These are phyloP conservation scores for Hevea brasiliensis DNA, from an alignment of 345 rosid genomes.

Conservation along the genomic window DNA sequence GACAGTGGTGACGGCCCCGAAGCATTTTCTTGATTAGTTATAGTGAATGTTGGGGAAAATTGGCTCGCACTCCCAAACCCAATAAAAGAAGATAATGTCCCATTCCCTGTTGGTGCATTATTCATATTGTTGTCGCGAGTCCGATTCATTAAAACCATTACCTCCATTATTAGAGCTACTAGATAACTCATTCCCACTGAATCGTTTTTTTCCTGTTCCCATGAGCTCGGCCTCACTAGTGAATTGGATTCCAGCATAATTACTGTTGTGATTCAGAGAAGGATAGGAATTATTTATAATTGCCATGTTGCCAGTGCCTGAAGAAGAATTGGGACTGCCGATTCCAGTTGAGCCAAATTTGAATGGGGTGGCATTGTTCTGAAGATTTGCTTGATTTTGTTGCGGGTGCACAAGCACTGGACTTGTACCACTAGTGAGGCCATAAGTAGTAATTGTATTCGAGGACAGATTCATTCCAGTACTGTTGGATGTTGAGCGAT, in stretches of 20 bases:
- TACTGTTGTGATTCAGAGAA: not conserved
- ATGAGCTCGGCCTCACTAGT: not conserved
- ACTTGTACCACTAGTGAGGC: not conserved
- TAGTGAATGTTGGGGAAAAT: conserved; percentile 2
- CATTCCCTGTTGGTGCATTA: not conserved
- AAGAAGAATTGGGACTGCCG: not conserved
- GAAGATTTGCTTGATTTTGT: conserved; percentile 7
- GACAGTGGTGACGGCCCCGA: not conserved
- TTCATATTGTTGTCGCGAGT: not conserved
- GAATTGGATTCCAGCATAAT: conserved; percentile 18
- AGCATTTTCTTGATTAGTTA: conserved; percentile 7
- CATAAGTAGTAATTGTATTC: not conserved
- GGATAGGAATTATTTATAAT: not conserved
- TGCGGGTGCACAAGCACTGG: conserved; percentile 14
- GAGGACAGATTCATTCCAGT: not conserved
- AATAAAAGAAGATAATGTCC: not conserved
- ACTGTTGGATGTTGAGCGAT: not conserved
- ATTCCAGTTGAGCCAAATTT: not conserved
- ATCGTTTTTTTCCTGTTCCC: conserved; percentile 8
- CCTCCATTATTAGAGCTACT: not conserved
- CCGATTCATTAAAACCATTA: not conserved
- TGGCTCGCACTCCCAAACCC: not conserved
- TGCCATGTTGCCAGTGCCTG: conserved; percentile 6
- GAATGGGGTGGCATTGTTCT: not conserved
- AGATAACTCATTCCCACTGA: not conserved